phyloP scores from a whole-genome alignment of 116 monocot genomes.

The Zostera marina region DNA sequence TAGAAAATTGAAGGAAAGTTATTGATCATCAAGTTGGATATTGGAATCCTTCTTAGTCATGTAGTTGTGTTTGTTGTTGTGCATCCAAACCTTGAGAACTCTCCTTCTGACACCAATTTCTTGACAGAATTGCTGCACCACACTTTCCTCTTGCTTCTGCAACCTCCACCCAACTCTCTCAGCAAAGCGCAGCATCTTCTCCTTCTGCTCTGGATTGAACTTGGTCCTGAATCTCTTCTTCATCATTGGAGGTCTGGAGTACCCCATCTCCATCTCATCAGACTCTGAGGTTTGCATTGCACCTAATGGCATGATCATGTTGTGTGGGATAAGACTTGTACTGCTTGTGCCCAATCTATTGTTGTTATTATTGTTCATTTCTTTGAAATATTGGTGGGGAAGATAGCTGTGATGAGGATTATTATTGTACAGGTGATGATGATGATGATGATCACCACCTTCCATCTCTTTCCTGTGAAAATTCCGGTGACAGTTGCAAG shows the following conservation, averaged over 20 bases:
- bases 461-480: slow-evolving; percentile 60
- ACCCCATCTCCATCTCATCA: slow-evolving; percentile 11
- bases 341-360: not conserved
- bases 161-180: slow-evolving; percentile 22
- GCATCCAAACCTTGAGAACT: slow-evolving; percentile 29
- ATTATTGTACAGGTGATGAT: not conserved
- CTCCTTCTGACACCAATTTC: slow-evolving; percentile 21
- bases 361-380: slow-evolving; percentile 10
- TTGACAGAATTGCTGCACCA: slow-evolving; percentile 25
- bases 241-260: slow-evolving; percentile 2
- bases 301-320: slow-evolving; percentile 60
- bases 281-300: slow-evolving; percentile 28
- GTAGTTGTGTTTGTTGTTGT: slow-evolving; percentile 24
- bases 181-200: slow-evolving; percentile 21
- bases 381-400: slow-evolving; percentile 15
- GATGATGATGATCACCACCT: slow-evolving; percentile 16
- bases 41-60: slow-evolving; percentile 12
- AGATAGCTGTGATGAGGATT: not conserved
- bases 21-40: slow-evolving; percentile 7
- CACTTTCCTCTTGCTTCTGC: slow-evolving; percentile 20
- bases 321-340: slow-evolving; percentile 20
- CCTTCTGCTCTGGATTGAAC: slow-evolving; percentile 26
- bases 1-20: no score
- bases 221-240: slow-evolving; percentile 31
- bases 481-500: slow-evolving; percentile 61